A percentile compares a stretch with the other conserved stretches of the same genome.
Evolutionary conservation across 306 rosid genomes (phyloP).

Genomic region (Prunus mongolica): DNA sequence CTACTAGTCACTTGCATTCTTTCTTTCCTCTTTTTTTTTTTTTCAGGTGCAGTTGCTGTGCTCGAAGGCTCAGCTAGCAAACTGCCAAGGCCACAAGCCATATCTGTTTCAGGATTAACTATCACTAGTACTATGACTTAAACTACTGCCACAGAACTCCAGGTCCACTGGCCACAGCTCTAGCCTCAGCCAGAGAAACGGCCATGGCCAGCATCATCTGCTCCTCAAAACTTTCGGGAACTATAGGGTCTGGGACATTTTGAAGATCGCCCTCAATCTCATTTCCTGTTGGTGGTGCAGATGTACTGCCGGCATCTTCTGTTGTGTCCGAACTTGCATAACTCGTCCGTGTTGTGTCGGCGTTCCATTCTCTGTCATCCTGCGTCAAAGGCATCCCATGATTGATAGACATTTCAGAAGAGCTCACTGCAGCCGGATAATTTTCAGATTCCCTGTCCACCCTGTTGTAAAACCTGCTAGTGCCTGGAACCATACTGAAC

Average conservation of each 20-base stretch:
- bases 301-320: conserved; percentile 42
- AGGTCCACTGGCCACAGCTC: conserved; percentile 52
- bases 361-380: conserved; percentile 57
- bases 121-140: conserved; percentile 20
- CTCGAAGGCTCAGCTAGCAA: conserved; percentile 34
- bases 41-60: conserved; percentile 28
- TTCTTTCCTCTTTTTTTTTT: neutral
- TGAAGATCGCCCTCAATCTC: conserved; percentile 52
- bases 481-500: conserved; percentile 49
- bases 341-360: conserved; percentile 54
- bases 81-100: conserved; percentile 29
- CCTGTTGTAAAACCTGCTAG: conserved; percentile 53
- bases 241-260: conserved; percentile 43
- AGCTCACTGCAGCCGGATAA: conserved; percentile 50
- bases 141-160: conserved; percentile 75
- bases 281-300: conserved; percentile 36
- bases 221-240: conserved; percentile 94
- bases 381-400: conserved; percentile 31
- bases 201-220: conserved; percentile 99
- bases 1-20: conserved; percentile 28
- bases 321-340: conserved; percentile 51
- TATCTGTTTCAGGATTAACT: conserved; percentile 27
- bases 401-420: conserved; percentile 35
- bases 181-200: conserved; percentile 88
- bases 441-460: conserved; percentile 41